Base-by-base conservation (phyloP, 23 red algal species). In the Gracilariopsis chorda region DNA sequence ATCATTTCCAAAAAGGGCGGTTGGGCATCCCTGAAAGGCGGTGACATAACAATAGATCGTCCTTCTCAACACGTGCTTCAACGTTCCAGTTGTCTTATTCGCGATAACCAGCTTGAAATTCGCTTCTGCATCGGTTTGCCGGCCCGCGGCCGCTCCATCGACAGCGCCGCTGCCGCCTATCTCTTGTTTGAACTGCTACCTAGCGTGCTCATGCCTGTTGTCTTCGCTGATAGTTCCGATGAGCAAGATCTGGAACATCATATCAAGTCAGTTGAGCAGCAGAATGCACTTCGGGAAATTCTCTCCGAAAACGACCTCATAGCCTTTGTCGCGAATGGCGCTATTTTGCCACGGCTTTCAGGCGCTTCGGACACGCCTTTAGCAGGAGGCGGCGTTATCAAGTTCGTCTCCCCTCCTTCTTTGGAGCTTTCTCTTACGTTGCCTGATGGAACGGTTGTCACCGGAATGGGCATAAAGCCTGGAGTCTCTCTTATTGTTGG, bases 261-360 rank as follows among this genome's bases (percentile, higher is more conserved):
- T 51, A 68, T 96, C 19, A 46, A 51, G 30, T 63, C 67, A 33
- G 67, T 92, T 27, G 87, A 92, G 37, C 88, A 96, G 30, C 94
- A 96, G 60, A 46, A 92, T 43, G 72, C 67, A 19, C 39, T 92
- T 46, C 58, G 94, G 37, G 61, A 65, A 29, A 48, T 75, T 9
- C 61, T 96, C 16, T 19, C 37, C 30, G 68, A 84, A 61, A 34
- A 44, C 25, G 90, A 75, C n/a, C 68, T 96, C 20, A 49, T 92
- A 17, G 94, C 43, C 20, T 96, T 96, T 81, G 94, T 92, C 27
- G 88, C 68, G 24, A 65, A 96, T 78, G 94, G 94, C 19, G 94
- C 94, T 23, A 43, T 92, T 55, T 58, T 96, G 70, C 94, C 94
- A 46, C 49, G 94, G 40, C 70, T 52, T 37, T 57, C 75, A 32